Conservation (phyloP, 768 basidiomycete species). For the Mycena crocata region DNA sequence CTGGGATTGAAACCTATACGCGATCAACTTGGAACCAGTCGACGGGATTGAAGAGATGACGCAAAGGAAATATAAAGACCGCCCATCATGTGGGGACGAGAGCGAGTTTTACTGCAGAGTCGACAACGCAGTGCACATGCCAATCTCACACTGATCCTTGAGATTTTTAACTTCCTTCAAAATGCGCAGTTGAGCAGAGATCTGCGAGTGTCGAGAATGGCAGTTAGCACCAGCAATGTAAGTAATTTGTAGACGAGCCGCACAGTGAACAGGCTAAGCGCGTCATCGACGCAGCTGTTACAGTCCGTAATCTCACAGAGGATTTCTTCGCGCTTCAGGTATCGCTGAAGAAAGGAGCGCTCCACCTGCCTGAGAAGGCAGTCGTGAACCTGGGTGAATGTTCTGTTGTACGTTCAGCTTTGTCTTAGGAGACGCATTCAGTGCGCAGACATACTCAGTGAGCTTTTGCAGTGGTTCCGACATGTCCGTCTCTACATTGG, state of each 20-base stretch:
- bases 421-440: too few species aligned
- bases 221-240: not conserved
- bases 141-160: too few species aligned
- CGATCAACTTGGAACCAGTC: too few species aligned
- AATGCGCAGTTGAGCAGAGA: too few species aligned
- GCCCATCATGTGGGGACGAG: too few species aligned
- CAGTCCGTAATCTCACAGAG: constrained; percentile 59
- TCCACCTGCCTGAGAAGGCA: constrained; percentile 64
- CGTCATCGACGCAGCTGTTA: constrained; percentile 63
- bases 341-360: constrained; percentile 75
- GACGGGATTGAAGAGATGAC: too few species aligned
- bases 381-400: constrained; percentile 50
- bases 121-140: too few species aligned
- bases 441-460: constrained; percentile 47
- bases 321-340: constrained; percentile 74
- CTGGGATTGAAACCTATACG: too few species aligned
- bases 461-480: constrained; percentile 58
- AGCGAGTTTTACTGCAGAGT: too few species aligned
- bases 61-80: too few species aligned
- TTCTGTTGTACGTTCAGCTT: not conserved
- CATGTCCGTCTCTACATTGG: constrained; percentile 55
- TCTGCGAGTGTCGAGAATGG: too few species aligned
- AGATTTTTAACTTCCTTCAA: too few species aligned
- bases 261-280: constrained; percentile 62
- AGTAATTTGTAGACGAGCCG: constrained; percentile 40